phyloP scores from a whole-genome alignment of 2,329 filamentous ascomycete species.

The Verticillium isaacii region DNA sequence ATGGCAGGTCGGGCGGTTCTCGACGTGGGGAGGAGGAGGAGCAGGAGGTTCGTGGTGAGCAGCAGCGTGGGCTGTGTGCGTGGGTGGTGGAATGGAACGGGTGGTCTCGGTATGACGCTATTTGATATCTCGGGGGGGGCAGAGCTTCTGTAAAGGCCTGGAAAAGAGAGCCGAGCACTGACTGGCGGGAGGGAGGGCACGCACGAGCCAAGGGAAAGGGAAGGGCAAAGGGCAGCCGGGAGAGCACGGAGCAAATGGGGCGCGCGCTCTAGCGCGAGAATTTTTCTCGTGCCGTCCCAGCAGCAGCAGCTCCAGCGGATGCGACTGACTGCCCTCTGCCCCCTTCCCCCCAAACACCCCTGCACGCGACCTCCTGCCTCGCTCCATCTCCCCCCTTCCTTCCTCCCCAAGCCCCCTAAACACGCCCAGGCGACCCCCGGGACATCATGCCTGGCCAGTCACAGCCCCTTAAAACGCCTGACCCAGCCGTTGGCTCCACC shows the following conservation, averaged over 20 bases:
- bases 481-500: background rate
- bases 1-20: conserved; percentile 5
- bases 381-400: background rate
- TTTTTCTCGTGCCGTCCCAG: conserved; percentile 4
- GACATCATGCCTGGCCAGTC: background rate
- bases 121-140: conserved; percentile 2
- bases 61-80: conserved; percentile 5
- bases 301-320: background rate
- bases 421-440: background rate
- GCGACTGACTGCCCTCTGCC: background rate
- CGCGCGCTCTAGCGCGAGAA: conserved; percentile 10
- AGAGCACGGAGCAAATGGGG: conserved; percentile 9
- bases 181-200: background rate
- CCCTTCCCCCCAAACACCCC: background rate
- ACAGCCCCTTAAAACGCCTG: background rate
- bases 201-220: background rate
- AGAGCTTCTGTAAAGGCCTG: conserved; percentile 2
- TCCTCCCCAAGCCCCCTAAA: background rate
- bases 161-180: background rate
- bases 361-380: background rate
- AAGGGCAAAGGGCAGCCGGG: conserved; percentile 2
- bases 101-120: conserved; percentile 13
- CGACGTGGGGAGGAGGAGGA: conserved; percentile 1
- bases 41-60: conserved; percentile 1
- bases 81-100: background rate